Conservation (phyloP, 1,284 basidiomycete genomes). For the Wallemia hederae region DNA sequence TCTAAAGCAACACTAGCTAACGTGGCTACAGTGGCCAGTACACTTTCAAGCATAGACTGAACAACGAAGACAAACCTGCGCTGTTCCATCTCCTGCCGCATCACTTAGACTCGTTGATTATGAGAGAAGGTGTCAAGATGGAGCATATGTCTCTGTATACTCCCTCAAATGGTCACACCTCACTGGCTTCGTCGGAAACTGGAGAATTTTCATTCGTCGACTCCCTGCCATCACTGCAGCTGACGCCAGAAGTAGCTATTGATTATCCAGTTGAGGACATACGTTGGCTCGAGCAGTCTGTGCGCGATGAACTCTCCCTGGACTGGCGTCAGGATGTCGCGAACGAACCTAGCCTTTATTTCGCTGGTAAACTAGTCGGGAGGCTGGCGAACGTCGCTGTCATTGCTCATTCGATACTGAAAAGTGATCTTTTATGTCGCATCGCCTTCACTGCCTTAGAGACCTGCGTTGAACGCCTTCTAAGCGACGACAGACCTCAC, state of each 20-base stretch:
- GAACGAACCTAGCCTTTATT: constrained; percentile 1
- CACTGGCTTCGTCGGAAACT: not conserved
- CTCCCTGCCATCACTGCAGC: not conserved
- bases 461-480: not conserved
- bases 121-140: no score
- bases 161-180: not conserved
- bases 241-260: not conserved
- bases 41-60: not conserved
- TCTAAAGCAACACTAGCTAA: no score
- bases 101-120: not conserved
- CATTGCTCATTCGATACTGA: constrained; percentile 3
- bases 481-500: not conserved
- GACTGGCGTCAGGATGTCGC: not conserved
- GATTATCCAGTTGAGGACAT: not conserved
- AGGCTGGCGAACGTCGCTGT: constrained; percentile 4
- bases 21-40: not conserved
- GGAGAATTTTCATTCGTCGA: not conserved
- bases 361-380: constrained; percentile 6
- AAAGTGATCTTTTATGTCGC: not conserved
- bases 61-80: not conserved
- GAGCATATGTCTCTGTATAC: not conserved
- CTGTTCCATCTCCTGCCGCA: not conserved
- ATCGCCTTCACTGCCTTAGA: not conserved
- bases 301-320: not conserved
- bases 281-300: not conserved